Percentiles rank a stretch among this genome's conserved stretches.
These are phyloP conservation scores for Irpex sp. DNA, from an alignment of 1,284 basidiomycete species.

Conservation along the genomic window DNA sequence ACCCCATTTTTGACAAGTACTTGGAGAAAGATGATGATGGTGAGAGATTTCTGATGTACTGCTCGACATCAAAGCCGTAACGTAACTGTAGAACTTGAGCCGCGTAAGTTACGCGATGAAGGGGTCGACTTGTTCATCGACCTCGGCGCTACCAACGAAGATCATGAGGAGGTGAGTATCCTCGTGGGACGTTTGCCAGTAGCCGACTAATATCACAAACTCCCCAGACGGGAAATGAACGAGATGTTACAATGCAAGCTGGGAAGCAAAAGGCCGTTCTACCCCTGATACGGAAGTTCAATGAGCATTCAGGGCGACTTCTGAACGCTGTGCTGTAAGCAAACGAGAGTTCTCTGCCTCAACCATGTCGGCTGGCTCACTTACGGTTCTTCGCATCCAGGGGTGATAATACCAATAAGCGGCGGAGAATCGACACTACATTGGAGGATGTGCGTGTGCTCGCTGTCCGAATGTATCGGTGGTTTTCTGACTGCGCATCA, in stretches of 20 bases:
- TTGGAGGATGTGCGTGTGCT: slow-evolving; percentile 23
- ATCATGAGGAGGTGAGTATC: slow-evolving; percentile 76
- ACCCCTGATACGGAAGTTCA: slow-evolving; percentile 95
- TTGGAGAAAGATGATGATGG: slow-evolving; percentile 94
- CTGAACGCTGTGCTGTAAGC: slow-evolving; percentile 73
- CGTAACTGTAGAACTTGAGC: slow-evolving; percentile 68
- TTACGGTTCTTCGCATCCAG: slow-evolving; percentile 29
- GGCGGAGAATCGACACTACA: slow-evolving; percentile 45
- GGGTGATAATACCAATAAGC: slow-evolving; percentile 58
- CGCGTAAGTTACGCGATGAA: slow-evolving; percentile 64
- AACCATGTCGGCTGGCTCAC: not conserved
- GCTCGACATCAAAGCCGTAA: not conserved
- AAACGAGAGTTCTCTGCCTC: not conserved
- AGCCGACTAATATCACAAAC: not conserved
- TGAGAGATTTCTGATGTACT: slow-evolving; percentile 29
- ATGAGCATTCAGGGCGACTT: slow-evolving; percentile 92
- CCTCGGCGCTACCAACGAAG: slow-evolving; percentile 85
- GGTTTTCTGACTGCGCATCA: not conserved
- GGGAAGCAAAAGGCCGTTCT: slow-evolving; percentile 85
- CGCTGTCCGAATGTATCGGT: not conserved
- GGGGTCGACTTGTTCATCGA: slow-evolving; percentile 80
- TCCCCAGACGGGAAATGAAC: slow-evolving; percentile 75
- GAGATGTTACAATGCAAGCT: slow-evolving; percentile 94
- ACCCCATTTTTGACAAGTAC: slow-evolving; percentile 94
- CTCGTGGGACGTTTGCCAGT: not conserved